Base-by-base conservation (phyloP, 257 asterid species). In the Dorcoceras hygrometricum region DNA sequence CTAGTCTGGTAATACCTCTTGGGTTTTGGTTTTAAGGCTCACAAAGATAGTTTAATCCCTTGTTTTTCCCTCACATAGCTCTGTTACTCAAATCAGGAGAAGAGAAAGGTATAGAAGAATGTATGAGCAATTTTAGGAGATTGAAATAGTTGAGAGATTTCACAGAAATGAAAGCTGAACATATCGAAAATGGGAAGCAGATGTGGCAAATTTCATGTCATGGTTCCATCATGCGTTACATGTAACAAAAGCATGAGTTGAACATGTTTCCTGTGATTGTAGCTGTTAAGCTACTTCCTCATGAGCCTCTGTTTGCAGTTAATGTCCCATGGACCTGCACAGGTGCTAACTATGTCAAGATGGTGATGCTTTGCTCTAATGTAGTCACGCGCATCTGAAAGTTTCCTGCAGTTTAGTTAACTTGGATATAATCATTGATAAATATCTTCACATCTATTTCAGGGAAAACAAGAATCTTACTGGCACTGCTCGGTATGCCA, bases 401-500 rank as follows among this genome's bases (percentile, higher is more conserved):
- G 51, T 43, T 34, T 8, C 51, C 14, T 14, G 51, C 51, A 12
- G 19, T 43, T 43, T 43, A 43, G 19, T 14, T 43, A 43, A 43
- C 51, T 43, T 43, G 51, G 51, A 43, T 43, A 43, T 12, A 14
- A 12, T 43, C 12, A 43, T 43, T 43, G 51, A 14, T 43, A 12
- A 43, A 12, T 4, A 3, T 34, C 43, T 83, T 14, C 83, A 78
- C 71, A 73, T 79, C 19, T 36, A 36, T 36, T 77, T 50, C 77
- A 82, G 88, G 80, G 88, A 82, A 76, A 82, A 82, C 77, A 82
- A 82, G 88, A 82, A 80, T 72, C 81, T 82, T 43, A 82, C 88
- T 2, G 88, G 85, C 59, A 82, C 88, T 50, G 85, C 88, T 68
- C 81, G 88, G 27, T 82, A 82, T 82, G 87, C 85, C 53, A 82